Conservation (phyloP, 495 filamentous ascomycete species). For the Podospora bellae-mahoneyi region DNA sequence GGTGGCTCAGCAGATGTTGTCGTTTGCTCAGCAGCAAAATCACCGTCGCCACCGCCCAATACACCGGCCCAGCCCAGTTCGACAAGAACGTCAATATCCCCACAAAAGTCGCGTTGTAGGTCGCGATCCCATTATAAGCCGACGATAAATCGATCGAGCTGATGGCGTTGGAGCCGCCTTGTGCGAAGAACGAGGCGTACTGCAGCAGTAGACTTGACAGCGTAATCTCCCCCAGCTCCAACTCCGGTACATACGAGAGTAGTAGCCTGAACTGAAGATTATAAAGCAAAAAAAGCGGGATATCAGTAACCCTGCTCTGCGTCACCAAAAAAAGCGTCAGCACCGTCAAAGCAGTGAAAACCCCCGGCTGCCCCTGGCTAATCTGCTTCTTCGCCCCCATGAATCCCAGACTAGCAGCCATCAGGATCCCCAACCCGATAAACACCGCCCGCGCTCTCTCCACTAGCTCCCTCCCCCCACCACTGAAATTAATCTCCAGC, state of each 20-base stretch:
- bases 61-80: slow-evolving; percentile 91
- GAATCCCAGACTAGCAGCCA: slow-evolving; percentile 36
- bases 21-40: slow-evolving; percentile 48
- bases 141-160: slow-evolving; percentile 80
- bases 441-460: slow-evolving; percentile 51
- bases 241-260: slow-evolving; percentile 25
- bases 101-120: slow-evolving; percentile 64
- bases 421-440: slow-evolving; percentile 48
- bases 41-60: slow-evolving; percentile 66
- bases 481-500: slow-evolving; percentile 39
- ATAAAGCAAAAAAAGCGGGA: slow-evolving; percentile 78
- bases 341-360: slow-evolving; percentile 58
- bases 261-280: slow-evolving; percentile 56
- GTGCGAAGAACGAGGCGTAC: slow-evolving; percentile 80
- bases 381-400: slow-evolving; percentile 19
- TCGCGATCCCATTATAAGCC: slow-evolving; percentile 76
- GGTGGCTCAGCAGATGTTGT: background rate
- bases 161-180: slow-evolving; percentile 88
- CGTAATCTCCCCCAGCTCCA: slow-evolving; percentile 55
- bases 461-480: slow-evolving; percentile 26
- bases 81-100: slow-evolving; percentile 77
- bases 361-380: slow-evolving; percentile 31
- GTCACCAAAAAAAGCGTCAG: slow-evolving; percentile 78
- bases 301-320: slow-evolving; percentile 76
- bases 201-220: slow-evolving; percentile 66